Evolutionary conservation across 768 basidiomycete genomes (phyloP).

Genomic region (Kwoniella europaea): DNA sequence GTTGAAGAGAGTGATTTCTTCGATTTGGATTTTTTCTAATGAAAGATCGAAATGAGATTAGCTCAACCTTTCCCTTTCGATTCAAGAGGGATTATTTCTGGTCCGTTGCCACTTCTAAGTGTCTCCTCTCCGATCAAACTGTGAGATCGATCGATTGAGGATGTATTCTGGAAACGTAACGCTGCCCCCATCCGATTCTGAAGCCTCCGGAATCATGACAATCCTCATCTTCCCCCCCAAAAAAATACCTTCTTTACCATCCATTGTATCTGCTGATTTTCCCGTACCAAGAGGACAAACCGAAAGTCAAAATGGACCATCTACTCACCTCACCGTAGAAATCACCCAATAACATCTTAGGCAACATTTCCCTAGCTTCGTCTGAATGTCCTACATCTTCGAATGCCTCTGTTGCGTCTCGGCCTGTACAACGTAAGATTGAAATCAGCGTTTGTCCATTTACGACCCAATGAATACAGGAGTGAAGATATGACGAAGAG

Average conservation of each 20-base stretch:
- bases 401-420: conserved; percentile 96
- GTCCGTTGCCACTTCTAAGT: too few relatives aligned
- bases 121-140: too few relatives aligned
- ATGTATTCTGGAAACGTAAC: background rate
- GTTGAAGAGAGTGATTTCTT: conserved; percentile 28
- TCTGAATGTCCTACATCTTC: conserved; percentile 99
- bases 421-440: conserved; percentile 63
- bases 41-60: background rate
- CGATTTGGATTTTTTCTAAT: conserved; percentile 57
- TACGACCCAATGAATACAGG: conserved; percentile 14
- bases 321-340: conserved; percentile 69
- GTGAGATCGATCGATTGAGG: background rate
- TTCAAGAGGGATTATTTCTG: too few relatives aligned
- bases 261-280: too few relatives aligned
- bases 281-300: too few relatives aligned
- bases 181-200: background rate
- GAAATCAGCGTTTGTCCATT: conserved; percentile 10
- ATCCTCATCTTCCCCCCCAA: background rate
- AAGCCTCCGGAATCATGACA: too few relatives aligned
- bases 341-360: conserved; percentile 77
- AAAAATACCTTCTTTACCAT: too few relatives aligned
- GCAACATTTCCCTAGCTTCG: conserved; percentile 86
- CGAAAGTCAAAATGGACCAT: background rate
- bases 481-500: conserved; percentile 3
- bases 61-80: background rate